Evolutionary conservation across 2,329 filamentous ascomycete genomes (phyloP).

Genomic region (Exophiala bonariae): DNA sequence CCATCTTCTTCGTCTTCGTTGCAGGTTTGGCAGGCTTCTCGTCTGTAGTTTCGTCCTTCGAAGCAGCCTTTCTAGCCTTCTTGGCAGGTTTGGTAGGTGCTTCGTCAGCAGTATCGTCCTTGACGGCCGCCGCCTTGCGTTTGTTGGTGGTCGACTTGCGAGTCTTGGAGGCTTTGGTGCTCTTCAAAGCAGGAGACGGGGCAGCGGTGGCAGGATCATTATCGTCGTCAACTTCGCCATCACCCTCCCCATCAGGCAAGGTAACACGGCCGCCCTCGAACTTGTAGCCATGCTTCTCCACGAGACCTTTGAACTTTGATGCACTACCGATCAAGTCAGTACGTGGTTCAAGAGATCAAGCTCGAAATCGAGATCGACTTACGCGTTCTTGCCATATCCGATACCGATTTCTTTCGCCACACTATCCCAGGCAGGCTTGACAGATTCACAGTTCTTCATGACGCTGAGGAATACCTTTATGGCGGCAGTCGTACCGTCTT

Average conservation of each 20-base stretch:
- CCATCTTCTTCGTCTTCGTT: too few species aligned
- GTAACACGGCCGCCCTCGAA: constrained; percentile 5
- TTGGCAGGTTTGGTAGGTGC: too few species aligned
- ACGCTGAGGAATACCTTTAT: constrained; percentile 18
- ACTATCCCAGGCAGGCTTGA: constrained; percentile 19
- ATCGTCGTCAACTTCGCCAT: background rate
- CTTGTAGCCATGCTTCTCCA: constrained; percentile 7
- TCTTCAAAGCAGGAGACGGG: too few species aligned
- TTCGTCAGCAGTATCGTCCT: background rate
- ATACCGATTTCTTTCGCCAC: constrained; percentile 22
- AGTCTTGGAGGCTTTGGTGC: constrained; percentile 4
- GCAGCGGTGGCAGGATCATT: too few species aligned
- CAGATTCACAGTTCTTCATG: constrained; percentile 14
- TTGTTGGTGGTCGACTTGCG: constrained; percentile 2
- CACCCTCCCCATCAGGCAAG: background rate
- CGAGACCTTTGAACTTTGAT: constrained; percentile 7
- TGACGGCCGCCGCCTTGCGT: background rate
- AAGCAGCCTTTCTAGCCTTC: too few species aligned
- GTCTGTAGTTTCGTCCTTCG: too few species aligned
- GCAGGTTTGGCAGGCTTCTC: too few species aligned
- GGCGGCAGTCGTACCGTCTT: background rate
- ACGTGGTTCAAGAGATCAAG: background rate
- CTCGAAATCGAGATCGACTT: constrained; percentile 3
- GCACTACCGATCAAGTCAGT: constrained; percentile 1
- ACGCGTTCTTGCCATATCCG: constrained; percentile 20